Evolutionary conservation across 2,329 filamentous ascomycete species (phyloP), one percentile per base, ranked within the genome.

Genomic region (Epichloe elymi): DNA sequence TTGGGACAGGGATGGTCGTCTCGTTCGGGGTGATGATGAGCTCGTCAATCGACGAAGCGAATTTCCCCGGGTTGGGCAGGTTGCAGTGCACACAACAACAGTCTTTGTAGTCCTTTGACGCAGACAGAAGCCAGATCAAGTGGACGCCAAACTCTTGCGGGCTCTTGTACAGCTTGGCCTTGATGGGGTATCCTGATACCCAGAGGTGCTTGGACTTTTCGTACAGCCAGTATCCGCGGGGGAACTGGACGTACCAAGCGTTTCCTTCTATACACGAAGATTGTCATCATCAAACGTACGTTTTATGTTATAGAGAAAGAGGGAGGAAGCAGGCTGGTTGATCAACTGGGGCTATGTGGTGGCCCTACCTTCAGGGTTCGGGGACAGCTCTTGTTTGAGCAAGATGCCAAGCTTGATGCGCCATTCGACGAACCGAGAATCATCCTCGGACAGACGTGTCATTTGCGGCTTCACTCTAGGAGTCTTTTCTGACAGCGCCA

Each of bases 101-200:
- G 54, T 76, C 71, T 43, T 59, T 66, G 45, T 73, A 71, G 57
- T 74, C 70, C 53, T 62, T 65, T 14, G 74, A 76, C 15, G 63
- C 58, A 33, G 74, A 74, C 7, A 74, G 62, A 2, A 78, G 68
- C 74, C 74, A 78, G 46, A 78, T 65, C 23, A 75, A 55, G 54
- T 78, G 75, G 8, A 74, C 63, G 4, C 70, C 72, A 53, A 78
- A 76, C 55, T 78, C 75, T 51, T 75, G 73, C 0, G 75, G 74
- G 42, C 71, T 74, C 59, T 73, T 75, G 59, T 72, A 78, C 5
- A 74, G 63, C 59, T 73, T 75, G 36, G 65, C 59, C 54, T 74
- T 74, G 54, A 69, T 63, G 5, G 73, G 73, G 52, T 74, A 74
- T 8, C 73, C 73, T 5, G 72, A 75, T 4, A 75, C 67, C 65